Evolutionary conservation across 2,329 filamentous ascomycete genomes (phyloP).

Genomic region (Coniella vitis): DNA sequence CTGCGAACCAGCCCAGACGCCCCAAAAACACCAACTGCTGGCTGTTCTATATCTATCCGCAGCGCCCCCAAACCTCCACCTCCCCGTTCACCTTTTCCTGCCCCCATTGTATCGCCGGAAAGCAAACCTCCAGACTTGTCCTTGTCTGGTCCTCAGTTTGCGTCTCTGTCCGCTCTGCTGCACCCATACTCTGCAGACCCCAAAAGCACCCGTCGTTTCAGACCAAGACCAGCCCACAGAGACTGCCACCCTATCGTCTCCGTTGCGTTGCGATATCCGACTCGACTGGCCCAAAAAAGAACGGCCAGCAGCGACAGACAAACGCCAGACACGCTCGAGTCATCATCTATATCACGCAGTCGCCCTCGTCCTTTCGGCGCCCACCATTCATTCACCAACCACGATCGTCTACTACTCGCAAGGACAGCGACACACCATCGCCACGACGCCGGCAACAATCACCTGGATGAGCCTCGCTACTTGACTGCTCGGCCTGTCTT

Average conservation of each 20-base stretch:
- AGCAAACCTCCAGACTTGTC: slow-evolving; percentile 4
- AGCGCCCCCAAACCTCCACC: slow-evolving; percentile 9
- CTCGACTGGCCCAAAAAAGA: too few species aligned
- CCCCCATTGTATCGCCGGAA: slow-evolving; percentile 1
- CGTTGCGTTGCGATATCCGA: not conserved
- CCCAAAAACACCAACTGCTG: slow-evolving; percentile 14
- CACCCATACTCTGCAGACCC: too few species aligned
- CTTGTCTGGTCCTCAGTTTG: not conserved
- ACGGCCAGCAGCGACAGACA: not conserved
- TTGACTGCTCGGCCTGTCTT: not conserved
- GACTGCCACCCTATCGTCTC: not conserved
- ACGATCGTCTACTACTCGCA: too few species aligned
- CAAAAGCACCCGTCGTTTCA: not conserved
- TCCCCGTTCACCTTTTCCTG: not conserved
- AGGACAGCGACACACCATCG: not conserved
- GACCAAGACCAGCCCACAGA: not conserved
- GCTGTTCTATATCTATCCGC: slow-evolving; percentile 5
- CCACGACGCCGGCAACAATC: not conserved
- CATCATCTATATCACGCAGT: too few species aligned
- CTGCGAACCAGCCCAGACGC: slow-evolving; percentile 4
- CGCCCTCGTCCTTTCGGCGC: too few species aligned
- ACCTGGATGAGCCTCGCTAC: not conserved
- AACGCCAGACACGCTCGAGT: not conserved
- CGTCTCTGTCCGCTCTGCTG: too few species aligned
- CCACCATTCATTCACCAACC: too few species aligned